These are phyloP conservation scores for Saccharomycopsis babjevae DNA, from an alignment of 805 yeast species.

Conservation along the genomic window DNA sequence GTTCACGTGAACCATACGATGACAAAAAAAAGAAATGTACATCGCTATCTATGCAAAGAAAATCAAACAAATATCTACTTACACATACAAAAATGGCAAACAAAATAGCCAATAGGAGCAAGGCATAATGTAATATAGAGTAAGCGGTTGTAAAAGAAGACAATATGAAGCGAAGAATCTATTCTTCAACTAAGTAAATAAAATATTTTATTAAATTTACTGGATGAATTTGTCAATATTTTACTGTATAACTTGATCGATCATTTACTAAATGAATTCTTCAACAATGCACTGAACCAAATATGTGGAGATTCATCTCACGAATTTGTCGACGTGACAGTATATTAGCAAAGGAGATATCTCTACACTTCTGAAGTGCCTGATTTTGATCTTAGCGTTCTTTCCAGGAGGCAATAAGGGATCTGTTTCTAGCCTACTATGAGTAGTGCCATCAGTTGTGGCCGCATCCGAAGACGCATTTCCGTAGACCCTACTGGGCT, in stretches of 20 bases:
- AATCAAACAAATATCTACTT: neutral
- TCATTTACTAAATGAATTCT: too few relatives aligned
- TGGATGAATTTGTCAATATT: neutral
- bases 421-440: neutral
- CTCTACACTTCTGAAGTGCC: neutral
- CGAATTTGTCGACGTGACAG: neutral
- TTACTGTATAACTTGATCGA: too few relatives aligned
- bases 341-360: slow-evolving; percentile 2
- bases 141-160: too few relatives aligned
- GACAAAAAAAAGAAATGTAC: neutral
- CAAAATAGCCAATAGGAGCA: neutral
- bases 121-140: neutral
- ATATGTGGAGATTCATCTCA: neutral
- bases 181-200: neutral
- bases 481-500: neutral
- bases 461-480: neutral
- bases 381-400: neutral
- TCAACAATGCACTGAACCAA: neutral
- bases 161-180: too few relatives aligned
- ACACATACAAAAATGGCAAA: neutral
- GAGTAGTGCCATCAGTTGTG: neutral
- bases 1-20: neutral
- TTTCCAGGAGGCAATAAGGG: neutral
- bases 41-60: neutral
- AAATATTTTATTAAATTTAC: neutral